Conservation (phyloP, 768 basidiomycete genomes). For the Suillus subalutaceus region DNA sequence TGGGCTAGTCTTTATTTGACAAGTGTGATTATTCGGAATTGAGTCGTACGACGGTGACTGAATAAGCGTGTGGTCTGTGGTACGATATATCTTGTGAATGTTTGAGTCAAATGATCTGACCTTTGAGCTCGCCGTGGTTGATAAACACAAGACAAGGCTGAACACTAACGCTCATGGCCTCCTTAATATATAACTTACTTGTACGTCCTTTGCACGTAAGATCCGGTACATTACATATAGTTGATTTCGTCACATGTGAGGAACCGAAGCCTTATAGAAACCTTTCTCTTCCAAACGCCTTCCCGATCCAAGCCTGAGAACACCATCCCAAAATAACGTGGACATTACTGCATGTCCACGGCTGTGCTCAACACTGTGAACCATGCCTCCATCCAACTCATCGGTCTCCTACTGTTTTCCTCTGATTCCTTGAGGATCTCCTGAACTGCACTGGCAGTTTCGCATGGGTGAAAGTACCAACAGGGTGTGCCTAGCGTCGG, state of each 20-base stretch:
- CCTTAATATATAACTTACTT: neutral
- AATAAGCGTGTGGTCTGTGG: constrained; percentile 4
- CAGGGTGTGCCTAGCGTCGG: constrained; percentile 72
- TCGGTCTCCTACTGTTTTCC: constrained; percentile 18
- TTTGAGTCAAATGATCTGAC: neutral
- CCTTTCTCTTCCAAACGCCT: neutral
- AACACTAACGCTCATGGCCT: too few species aligned
- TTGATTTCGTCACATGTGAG: constrained; percentile 11
- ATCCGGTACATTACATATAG: constrained; percentile 6
- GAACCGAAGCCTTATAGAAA: neutral
- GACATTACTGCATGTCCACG: constrained; percentile 49
- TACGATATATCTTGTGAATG: constrained; percentile 1
- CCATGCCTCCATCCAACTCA: constrained; percentile 72
- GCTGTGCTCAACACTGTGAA: constrained; percentile 71
- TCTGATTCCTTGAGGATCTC: constrained; percentile 65
- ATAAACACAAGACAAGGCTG: neutral
- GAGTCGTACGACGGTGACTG: constrained; percentile 4
- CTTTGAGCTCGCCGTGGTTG: constrained; percentile 6
- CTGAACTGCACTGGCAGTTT: constrained; percentile 62
- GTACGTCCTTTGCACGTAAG: constrained; percentile 4
- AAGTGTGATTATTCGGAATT: constrained; percentile 13
- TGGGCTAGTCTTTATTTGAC: constrained; percentile 19
- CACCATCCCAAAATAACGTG: constrained; percentile 9
- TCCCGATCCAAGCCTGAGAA: constrained; percentile 2
- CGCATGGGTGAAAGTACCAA: constrained; percentile 91